Conservation (phyloP, 371 early-diverging fungal genomes). For the Smittium culicis region DNA sequence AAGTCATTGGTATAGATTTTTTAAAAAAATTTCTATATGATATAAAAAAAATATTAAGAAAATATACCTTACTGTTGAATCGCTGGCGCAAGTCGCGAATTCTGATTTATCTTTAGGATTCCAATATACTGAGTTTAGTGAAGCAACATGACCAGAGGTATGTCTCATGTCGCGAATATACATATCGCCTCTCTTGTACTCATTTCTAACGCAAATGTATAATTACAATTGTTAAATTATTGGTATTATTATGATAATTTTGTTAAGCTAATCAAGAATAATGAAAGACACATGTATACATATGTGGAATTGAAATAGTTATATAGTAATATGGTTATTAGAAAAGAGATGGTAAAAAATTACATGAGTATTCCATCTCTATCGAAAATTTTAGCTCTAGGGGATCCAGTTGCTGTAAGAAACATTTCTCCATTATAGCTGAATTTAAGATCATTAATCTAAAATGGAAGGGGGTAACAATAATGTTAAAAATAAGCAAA, state of each 20-base stretch:
- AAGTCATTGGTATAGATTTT: not conserved
- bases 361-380: slow-evolving; percentile 55
- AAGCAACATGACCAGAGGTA: slow-evolving; percentile 78
- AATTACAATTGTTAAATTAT: not conserved
- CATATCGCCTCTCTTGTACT: slow-evolving; percentile 81
- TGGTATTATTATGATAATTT: too few relatives aligned
- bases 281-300: too few relatives aligned
- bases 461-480: not conserved
- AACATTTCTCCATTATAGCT: slow-evolving; percentile 62
- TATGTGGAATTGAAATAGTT: not conserved
- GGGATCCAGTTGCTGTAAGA: slow-evolving; percentile 58
- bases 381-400: slow-evolving; percentile 59
- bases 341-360: not conserved
- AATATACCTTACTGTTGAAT: slow-evolving; percentile 59
- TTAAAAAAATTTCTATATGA: not conserved
- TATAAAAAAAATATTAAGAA: not conserved
- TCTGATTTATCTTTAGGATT: slow-evolving; percentile 49
- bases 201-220: slow-evolving; percentile 21
- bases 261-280: too few relatives aligned
- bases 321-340: too few relatives aligned
- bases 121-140: slow-evolving; percentile 68
- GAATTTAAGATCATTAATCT: slow-evolving; percentile 72
- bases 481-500: not conserved
- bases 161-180: slow-evolving; percentile 78
- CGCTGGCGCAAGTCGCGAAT: slow-evolving; percentile 69